Conservation (phyloP, 2,329 filamentous ascomycete genomes). For the Ceratocystis cacaofunesta region DNA sequence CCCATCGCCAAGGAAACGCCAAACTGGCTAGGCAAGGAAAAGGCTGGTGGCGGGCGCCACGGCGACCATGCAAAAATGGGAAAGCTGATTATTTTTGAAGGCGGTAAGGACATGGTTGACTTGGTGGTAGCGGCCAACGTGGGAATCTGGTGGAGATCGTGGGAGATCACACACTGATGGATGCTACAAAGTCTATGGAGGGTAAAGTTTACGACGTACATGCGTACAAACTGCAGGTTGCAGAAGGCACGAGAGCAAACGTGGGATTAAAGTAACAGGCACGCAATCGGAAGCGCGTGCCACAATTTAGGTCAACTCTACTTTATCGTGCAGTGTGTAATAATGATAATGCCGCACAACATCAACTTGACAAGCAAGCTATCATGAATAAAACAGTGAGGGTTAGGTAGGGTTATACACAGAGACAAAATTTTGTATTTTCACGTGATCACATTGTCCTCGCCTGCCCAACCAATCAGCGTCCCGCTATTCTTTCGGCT, state of each 20-base stretch:
- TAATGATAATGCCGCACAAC: too few species aligned
- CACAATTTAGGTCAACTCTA: too few species aligned
- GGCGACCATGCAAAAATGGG: constrained; percentile 85
- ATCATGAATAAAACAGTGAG: too few species aligned
- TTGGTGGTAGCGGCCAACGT: constrained; percentile 81
- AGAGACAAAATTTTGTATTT: not conserved
- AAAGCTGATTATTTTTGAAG: constrained; percentile 77
- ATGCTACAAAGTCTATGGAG: too few species aligned
- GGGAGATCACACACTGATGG: constrained; percentile 39
- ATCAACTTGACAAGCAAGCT: too few species aligned
- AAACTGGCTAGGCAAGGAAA: constrained; percentile 71
- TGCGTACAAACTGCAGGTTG: not conserved
- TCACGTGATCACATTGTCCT: not conserved
- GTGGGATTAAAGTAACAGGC: too few species aligned
- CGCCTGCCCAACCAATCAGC: not conserved
- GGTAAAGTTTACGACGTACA: not conserved
- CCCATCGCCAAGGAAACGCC: constrained; percentile 27
- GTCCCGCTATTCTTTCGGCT: not conserved
- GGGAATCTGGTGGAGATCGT: constrained; percentile 84
- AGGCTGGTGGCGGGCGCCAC: constrained; percentile 69
- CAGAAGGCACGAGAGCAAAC: too few species aligned
- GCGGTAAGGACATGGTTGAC: constrained; percentile 92
- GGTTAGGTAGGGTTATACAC: too few species aligned
- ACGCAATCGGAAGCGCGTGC: too few species aligned
- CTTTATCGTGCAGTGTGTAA: too few species aligned